Conservation (phyloP, 192 early-diverging fungal genomes). For the Backusella psychrophila region DNA sequence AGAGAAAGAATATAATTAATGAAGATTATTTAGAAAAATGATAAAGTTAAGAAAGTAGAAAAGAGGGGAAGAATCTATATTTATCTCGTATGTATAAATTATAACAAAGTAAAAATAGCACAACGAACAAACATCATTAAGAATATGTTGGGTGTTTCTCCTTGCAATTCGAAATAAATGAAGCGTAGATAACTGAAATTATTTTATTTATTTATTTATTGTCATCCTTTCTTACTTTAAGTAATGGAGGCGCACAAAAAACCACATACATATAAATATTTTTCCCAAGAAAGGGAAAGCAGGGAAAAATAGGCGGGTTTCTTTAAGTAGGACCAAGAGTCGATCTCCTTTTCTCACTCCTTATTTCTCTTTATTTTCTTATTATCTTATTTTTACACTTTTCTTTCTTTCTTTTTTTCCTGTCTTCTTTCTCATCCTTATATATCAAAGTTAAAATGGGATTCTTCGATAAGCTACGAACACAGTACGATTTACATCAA, state of each 20-base stretch:
- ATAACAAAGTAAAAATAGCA: background rate
- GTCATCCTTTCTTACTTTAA: background rate
- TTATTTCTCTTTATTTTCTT: background rate
- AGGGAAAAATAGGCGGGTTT: constrained; percentile 5
- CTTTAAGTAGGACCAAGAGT: background rate
- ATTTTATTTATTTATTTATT: constrained; percentile 1
- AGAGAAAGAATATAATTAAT: background rate
- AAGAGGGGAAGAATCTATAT: constrained; percentile 1
- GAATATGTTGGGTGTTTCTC: background rate
- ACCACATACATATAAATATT: background rate
- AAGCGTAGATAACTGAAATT: background rate
- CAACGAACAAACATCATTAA: background rate
- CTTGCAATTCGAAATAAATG: background rate
- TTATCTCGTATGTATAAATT: background rate
- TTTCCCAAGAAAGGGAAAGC: constrained; percentile 1
- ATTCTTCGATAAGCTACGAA: constrained; percentile 16
- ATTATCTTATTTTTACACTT: background rate
- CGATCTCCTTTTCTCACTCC: constrained; percentile 4
- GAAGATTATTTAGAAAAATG: background rate
- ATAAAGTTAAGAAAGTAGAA: constrained; percentile 5
- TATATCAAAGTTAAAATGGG: constrained; percentile 20
- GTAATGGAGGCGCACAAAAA: background rate
- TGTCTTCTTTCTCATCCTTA: constrained; percentile 2
- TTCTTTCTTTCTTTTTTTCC: constrained; percentile 2
- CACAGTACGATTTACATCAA: constrained; percentile 17